Conservation (phyloP, 177 flowering plant species). For the Vitis hybrid region DNA sequence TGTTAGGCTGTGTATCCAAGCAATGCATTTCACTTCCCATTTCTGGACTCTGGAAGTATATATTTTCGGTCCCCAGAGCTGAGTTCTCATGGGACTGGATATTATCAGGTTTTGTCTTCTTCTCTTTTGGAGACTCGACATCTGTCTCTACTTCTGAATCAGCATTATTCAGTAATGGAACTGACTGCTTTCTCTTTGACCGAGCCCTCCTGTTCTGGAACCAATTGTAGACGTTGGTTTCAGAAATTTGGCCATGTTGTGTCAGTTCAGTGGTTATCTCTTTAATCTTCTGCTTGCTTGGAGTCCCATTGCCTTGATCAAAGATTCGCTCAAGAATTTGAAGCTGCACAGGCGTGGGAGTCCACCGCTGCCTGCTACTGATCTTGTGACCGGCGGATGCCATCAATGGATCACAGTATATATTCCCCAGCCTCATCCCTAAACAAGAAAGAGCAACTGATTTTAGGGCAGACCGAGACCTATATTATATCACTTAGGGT, state of each 20-base stretch:
- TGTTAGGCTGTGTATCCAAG: conserved; percentile 38
- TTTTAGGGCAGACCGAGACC: no score
- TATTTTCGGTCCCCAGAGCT: conserved; percentile 6
- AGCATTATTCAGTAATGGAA: conserved; percentile 25
- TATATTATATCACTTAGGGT: no score
- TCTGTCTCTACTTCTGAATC: conserved; percentile 33
- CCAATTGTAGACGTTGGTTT: conserved; percentile 95
- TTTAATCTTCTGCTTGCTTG: conserved; percentile 72
- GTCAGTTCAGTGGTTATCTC: conserved; percentile 61
- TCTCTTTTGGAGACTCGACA: conserved; percentile 17
- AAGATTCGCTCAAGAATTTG: conserved; percentile 87
- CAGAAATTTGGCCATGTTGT: conserved; percentile 88
- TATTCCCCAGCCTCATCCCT: conserved; percentile 79
- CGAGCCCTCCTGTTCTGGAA: conserved; percentile 94
- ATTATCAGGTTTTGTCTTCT: conserved; percentile 21
- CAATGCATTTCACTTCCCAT: conserved; percentile 18
- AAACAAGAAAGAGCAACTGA: conserved; percentile 9
- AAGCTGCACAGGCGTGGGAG: conserved; percentile 87
- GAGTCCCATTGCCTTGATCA: conserved; percentile 83
- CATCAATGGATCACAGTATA: conserved; percentile 82
- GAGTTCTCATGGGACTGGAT: conserved; percentile 11
- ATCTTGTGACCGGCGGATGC: conserved; percentile 65
- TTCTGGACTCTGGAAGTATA: conserved; percentile 20
- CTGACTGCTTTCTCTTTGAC: conserved; percentile 67
- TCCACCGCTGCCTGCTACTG: conserved; percentile 87